Conservation (phyloP, 1,284 basidiomycete genomes). For the Ceratobasidium papillatum region DNA sequence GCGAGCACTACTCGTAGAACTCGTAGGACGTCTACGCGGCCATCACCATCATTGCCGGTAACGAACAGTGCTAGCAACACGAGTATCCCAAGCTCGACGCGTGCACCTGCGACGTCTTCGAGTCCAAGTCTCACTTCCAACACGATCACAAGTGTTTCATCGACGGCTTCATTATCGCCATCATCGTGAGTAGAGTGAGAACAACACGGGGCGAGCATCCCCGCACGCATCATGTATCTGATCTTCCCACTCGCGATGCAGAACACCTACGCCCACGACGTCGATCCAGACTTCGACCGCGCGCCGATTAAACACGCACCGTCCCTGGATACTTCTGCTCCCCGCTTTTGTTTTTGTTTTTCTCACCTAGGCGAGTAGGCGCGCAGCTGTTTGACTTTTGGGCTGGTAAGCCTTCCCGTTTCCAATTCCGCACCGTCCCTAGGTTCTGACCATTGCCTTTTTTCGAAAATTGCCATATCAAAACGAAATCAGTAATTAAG, state of each 20-base stretch:
- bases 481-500: conserved; percentile 28
- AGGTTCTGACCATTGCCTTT: conserved; percentile 28
- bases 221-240: conserved; percentile 1
- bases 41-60: background rate
- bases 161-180: conserved; percentile 24
- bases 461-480: conserved; percentile 18
- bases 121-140: conserved; percentile 10
- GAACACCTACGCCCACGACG: background rate
- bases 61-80: conserved; percentile 12
- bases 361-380: conserved; percentile 2
- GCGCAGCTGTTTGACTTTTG: background rate
- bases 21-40: conserved; percentile 28
- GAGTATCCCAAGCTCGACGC: conserved; percentile 28
- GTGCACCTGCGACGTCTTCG: conserved; percentile 35
- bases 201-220: background rate
- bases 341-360: conserved; percentile 1
- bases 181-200: conserved; percentile 26
- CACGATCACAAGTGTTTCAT: conserved; percentile 29
- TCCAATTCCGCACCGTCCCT: conserved; percentile 11
- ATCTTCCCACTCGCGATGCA: conserved; percentile 15
- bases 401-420: background rate
- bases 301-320: conserved; percentile 1
- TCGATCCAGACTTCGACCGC: conserved; percentile 19
- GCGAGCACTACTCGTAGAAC: background rate
- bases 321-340: background rate